Evolutionary conservation across 1,284 basidiomycete species (phyloP).

Genomic region (Filobasidium uniguttulatum): DNA sequence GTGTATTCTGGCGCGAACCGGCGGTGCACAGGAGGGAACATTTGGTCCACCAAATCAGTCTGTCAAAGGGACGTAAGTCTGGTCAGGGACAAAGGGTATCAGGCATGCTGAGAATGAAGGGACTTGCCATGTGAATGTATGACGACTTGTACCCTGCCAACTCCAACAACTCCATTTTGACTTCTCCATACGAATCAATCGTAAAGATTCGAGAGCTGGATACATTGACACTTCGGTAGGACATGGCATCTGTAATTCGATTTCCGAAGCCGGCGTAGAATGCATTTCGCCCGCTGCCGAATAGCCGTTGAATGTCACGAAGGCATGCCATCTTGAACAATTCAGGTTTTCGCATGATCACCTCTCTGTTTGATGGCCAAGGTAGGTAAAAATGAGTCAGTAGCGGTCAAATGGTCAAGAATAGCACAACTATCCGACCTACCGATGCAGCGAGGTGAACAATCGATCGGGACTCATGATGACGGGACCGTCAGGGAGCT

Average conservation of each 20-base stretch:
- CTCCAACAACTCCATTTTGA: conserved; percentile 94
- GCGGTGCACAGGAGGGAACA: conserved; percentile 91
- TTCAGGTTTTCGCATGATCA: conserved; percentile 97
- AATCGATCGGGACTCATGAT: conserved; percentile 97
- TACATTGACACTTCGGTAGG: conserved; percentile 89
- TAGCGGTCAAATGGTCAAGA: not conserved
- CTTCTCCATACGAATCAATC: conserved; percentile 87
- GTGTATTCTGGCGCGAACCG: conserved; percentile 82
- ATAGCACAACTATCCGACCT: conserved; percentile 22
- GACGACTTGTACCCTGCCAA: conserved; percentile 93
- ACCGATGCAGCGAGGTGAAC: conserved; percentile 90
- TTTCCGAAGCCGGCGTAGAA: conserved; percentile 99
- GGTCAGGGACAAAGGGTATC: not conserved
- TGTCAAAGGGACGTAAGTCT: conserved; percentile 57
- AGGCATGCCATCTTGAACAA: conserved; percentile 99
- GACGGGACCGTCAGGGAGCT: conserved; percentile 92
- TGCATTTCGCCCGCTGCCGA: conserved; percentile 54
- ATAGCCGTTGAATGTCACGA: conserved; percentile 85
- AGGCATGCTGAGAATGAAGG: not conserved
- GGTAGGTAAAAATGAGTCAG: not conserved
- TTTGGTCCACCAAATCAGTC: conserved; percentile 97
- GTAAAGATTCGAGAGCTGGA: conserved; percentile 94
- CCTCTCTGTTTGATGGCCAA: too few relatives aligned
- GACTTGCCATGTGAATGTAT: conserved; percentile 33
- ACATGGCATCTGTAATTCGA: conserved; percentile 92